Conservation (phyloP, 2,329 filamentous ascomycete genomes). For the Sporothrix pseudoabietina region DNA sequence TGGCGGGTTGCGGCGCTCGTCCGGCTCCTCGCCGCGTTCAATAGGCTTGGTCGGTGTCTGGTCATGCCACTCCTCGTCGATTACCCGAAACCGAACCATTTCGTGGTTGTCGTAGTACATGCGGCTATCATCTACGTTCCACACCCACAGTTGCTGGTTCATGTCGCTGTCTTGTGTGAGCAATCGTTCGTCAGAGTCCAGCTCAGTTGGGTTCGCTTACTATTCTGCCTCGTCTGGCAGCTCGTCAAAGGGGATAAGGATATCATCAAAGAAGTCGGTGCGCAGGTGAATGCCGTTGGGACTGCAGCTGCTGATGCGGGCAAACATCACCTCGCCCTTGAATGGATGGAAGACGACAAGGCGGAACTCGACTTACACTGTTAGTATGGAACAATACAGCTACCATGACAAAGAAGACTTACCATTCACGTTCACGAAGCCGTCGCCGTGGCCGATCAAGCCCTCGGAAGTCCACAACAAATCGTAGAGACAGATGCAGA, state of each 20-base stretch:
- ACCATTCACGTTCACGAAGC: conserved; percentile 93
- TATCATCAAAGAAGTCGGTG: conserved; percentile 92
- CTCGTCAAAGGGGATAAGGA: conserved; percentile 74
- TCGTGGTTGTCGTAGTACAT: conserved; percentile 91
- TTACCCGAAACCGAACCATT: conserved; percentile 80
- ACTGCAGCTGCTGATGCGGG: conserved; percentile 72
- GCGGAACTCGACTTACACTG: conserved; percentile 76
- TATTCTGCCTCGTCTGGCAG: conserved; percentile 76
- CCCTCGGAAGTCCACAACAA: conserved; percentile 88
- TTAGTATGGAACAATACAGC: neutral
- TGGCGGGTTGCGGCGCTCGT: conserved; percentile 63
- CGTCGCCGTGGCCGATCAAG: conserved; percentile 87
- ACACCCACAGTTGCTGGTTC: conserved; percentile 80
- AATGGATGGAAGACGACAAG: conserved; percentile 94
- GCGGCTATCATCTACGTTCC: conserved; percentile 71
- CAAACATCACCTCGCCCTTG: conserved; percentile 88
- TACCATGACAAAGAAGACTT: conserved; percentile 32
- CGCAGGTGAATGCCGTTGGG: conserved; percentile 52
- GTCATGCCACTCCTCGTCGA: conserved; percentile 89
- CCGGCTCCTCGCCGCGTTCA: conserved; percentile 61
- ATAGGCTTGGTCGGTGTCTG: conserved; percentile 71
- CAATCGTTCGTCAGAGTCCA: neutral
- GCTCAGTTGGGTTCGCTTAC: conserved; percentile 51
- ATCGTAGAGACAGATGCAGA: conserved; percentile 93
- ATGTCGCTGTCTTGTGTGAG: conserved; percentile 57